A percentile compares a stretch with the other conserved stretches of the same genome.
Evolutionary conservation across 2,329 filamentous ascomycete genomes (phyloP).

Genomic region (Alternaria consortialis): DNA sequence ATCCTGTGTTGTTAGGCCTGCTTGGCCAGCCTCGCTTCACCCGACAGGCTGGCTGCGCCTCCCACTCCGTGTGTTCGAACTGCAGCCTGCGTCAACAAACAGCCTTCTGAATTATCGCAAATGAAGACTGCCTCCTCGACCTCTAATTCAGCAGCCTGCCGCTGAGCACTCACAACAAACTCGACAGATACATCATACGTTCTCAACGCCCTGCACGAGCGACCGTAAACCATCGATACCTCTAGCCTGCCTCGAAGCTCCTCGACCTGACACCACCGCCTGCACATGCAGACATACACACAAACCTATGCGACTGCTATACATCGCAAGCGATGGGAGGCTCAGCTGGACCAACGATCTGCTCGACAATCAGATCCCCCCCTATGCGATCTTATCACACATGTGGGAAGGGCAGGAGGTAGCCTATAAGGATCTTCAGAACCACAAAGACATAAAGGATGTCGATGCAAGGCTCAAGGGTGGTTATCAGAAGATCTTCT

Average conservation of each 20-base stretch:
- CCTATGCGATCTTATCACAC: conserved; percentile 12
- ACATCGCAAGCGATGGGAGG: conserved; percentile 19
- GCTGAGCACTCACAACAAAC: conserved; percentile 4
- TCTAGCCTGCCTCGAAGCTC: conserved; percentile 15
- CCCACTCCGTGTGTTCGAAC: conserved; percentile 5
- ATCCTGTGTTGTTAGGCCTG: conserved; percentile 19
- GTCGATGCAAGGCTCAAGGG: not conserved
- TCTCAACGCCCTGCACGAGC: conserved; percentile 2
- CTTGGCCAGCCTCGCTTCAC: conserved; percentile 19
- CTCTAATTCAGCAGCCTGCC: conserved; percentile 6
- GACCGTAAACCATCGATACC: conserved; percentile 12
- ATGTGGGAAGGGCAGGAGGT: conserved; percentile 11
- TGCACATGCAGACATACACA: conserved; percentile 11
- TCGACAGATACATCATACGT: conserved; percentile 9
- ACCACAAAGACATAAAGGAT: not conserved
- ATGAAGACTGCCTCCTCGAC: conserved; percentile 10
- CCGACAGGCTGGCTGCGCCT: conserved; percentile 17
- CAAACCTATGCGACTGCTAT: conserved; percentile 20
- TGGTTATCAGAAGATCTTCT: conserved; percentile 24
- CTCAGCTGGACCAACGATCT: conserved; percentile 10
- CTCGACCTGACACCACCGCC: conserved; percentile 10
- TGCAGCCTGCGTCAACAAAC: conserved; percentile 18
- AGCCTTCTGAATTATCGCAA: no score
- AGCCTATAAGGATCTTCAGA: not conserved
- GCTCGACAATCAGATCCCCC: conserved; percentile 3